A percentile compares a stretch with the other conserved stretches of the same genome.
Conservation (phyloP, 2,329 filamentous ascomycete species). For the Colletotrichum sp. region DNA sequence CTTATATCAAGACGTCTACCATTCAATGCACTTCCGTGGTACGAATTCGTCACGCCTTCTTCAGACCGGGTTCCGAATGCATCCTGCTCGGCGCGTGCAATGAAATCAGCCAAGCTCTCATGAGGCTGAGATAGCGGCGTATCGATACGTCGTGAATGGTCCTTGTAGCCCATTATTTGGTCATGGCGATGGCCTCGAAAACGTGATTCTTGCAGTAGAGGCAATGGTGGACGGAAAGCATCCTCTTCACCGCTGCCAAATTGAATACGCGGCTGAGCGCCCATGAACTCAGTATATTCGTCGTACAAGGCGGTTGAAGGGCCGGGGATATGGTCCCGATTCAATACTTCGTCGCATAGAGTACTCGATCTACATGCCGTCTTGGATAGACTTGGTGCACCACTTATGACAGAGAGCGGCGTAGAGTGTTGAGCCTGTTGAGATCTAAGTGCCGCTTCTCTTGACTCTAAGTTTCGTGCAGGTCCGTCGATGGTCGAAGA, state of each 20-base stretch:
- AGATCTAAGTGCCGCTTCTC: not conserved
- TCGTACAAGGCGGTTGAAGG: not conserved
- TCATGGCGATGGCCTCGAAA: not conserved
- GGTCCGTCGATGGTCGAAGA: not conserved
- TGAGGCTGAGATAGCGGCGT: not conserved
- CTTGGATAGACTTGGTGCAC: not conserved
- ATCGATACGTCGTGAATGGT: not conserved
- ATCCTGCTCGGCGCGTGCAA: slow-evolving; percentile 37
- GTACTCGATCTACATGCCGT: not conserved
- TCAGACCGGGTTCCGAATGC: not conserved
- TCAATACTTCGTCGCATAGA: not conserved
- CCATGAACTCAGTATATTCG: not conserved
- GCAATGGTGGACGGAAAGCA: not conserved
- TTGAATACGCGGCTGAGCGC: not conserved
- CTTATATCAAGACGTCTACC: not conserved
- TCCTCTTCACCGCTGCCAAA: not conserved
- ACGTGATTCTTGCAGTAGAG: not conserved
- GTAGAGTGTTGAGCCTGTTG: not conserved
- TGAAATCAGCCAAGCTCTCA: slow-evolving; percentile 37
- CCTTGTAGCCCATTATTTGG: not conserved
- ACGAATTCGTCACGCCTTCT: not conserved
- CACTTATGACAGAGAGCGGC: not conserved
- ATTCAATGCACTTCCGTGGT: not conserved
- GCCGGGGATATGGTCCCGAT: not conserved
- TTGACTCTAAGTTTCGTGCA: not conserved